Base-by-base conservation (phyloP, 2,329 filamentous ascomycete species). In the Diaporthe sp. region DNA sequence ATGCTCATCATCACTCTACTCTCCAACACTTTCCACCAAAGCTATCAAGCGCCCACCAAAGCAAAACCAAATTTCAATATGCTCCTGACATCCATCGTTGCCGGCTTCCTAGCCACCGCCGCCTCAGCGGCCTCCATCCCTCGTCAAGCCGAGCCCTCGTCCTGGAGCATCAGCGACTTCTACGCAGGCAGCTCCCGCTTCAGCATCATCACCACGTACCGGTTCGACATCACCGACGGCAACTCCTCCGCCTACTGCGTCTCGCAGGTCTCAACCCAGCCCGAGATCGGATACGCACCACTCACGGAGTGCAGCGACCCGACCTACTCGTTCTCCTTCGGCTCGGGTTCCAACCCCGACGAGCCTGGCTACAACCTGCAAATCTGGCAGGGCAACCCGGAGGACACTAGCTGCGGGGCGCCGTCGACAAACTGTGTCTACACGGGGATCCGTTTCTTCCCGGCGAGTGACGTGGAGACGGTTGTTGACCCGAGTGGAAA, bases 91-190 rank as follows among this genome's bases (percentile, higher is more conserved):
- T 31, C 61, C 42, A 19, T 67, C 6, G 6, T 67, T 34, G 25
- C 42, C 28, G 61, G 61, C 42, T 34, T 67, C 5, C 7, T 67
- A 15, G 61, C 61, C 42, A 49, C 42, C 17, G 61, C 42, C 61
- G 37, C 37, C 37, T 49, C 61, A 49, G 61, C 61, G 9, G 42
- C 42, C 28, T 67, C 61, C 42, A 67, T 67, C 25, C 61, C 61
- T 17, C 61, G 61, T n/a, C 61, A 67, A n/a, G 44, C 6, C 61
- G 61, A 67, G 5, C 42, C 9, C 25, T 34, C 42, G 19, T 1
- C 61, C 42, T 67, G 61, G 42, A 67, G 61, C 28, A 67, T 67
- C 61, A 67, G n/a, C 42, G 19, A 67, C 28, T 67, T 67, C 61
- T 67, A 34, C 42, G 61, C 61, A n/a, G 28, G 25, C 42, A 34